A percentile compares a stretch with the other conserved stretches of the same genome.
Evolutionary conservation across 2,329 filamentous ascomycete genomes (phyloP).

Genomic region (Escovopsis weberi): DNA sequence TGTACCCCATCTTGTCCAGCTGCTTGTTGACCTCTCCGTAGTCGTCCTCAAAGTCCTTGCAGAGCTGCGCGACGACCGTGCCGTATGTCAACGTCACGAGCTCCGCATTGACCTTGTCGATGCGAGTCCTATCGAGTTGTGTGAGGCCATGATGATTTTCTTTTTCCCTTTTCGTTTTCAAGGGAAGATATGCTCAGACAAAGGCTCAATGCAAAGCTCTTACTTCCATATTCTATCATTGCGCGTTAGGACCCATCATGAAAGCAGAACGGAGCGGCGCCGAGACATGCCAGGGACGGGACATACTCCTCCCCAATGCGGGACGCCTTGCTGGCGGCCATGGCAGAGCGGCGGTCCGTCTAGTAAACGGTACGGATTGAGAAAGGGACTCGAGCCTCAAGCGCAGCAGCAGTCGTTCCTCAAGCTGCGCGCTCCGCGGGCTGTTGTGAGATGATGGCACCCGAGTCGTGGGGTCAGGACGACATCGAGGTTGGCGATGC

Average conservation of each 20-base stretch:
- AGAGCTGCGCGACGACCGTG: slow-evolving; percentile 90
- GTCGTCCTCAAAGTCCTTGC: slow-evolving; percentile 89
- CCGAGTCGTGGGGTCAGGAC: background rate
- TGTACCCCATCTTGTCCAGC: slow-evolving; percentile 98
- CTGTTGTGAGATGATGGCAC: background rate
- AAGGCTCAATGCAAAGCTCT: slow-evolving; percentile 22
- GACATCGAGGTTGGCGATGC: slow-evolving; percentile 6
- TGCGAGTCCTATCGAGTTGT: slow-evolving; percentile 52
- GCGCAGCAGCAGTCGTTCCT: background rate
- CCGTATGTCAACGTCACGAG: slow-evolving; percentile 95
- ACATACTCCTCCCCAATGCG: slow-evolving; percentile 49
- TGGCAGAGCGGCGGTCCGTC: slow-evolving; percentile 12
- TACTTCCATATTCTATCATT: slow-evolving; percentile 76
- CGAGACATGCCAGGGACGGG: background rate
- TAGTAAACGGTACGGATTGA: background rate
- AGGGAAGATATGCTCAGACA: background rate
- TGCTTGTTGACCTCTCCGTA: slow-evolving; percentile 96
- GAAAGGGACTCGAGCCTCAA: background rate
- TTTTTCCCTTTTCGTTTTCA: too few species aligned
- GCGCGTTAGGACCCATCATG: slow-evolving; percentile 13
- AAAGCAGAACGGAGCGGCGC: background rate
- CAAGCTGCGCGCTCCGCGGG: background rate
- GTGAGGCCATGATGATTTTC: slow-evolving; percentile 12
- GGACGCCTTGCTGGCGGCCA: slow-evolving; percentile 47
- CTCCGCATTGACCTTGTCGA: slow-evolving; percentile 97